Conservation (phyloP, 148 eudicot species). For the Rhododendron williamsianum region DNA sequence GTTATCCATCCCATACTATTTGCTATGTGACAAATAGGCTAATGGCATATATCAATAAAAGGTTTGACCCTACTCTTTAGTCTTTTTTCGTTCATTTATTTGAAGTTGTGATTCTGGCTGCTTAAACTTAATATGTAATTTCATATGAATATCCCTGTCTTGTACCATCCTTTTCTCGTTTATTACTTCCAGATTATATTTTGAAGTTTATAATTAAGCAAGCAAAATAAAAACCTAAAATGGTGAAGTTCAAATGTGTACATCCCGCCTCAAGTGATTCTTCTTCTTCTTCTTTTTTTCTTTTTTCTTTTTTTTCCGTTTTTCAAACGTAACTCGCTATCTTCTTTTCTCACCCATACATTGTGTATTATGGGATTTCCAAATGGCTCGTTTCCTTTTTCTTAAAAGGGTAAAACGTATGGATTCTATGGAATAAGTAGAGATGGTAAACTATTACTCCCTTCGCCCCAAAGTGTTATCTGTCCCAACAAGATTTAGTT, state of each 20-base stretch:
- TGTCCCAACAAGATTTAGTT: not conserved
- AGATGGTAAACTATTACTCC: not conserved
- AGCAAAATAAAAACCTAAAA: not conserved
- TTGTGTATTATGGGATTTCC: not conserved
- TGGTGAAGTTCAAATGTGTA: not conserved
- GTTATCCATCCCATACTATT: conserved; percentile 74
- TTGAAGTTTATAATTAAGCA: not conserved
- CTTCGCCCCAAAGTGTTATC: not conserved
- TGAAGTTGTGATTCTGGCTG: not conserved
- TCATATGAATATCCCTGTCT: not conserved
- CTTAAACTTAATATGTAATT: not conserved
- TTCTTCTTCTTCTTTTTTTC: too few relatives aligned
- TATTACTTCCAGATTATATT: not conserved
- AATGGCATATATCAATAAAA: conserved; percentile 78
- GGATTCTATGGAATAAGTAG: not conserved
- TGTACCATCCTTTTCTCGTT: not conserved
- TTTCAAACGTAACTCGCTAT: not conserved
- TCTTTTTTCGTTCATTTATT: not conserved
- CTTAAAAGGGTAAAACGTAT: not conserved
- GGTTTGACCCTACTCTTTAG: conserved; percentile 30
- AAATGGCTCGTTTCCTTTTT: not conserved
- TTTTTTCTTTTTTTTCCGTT: too few relatives aligned
- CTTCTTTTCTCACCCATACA: not conserved
- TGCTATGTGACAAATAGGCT: conserved; percentile 73
- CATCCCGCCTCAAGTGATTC: not conserved